A percentile compares a stretch with the other conserved stretches of the same genome.
Evolutionary conservation across 2,329 filamentous ascomycete species (phyloP).

Genomic region (Myriosclerotinia curreyana): DNA sequence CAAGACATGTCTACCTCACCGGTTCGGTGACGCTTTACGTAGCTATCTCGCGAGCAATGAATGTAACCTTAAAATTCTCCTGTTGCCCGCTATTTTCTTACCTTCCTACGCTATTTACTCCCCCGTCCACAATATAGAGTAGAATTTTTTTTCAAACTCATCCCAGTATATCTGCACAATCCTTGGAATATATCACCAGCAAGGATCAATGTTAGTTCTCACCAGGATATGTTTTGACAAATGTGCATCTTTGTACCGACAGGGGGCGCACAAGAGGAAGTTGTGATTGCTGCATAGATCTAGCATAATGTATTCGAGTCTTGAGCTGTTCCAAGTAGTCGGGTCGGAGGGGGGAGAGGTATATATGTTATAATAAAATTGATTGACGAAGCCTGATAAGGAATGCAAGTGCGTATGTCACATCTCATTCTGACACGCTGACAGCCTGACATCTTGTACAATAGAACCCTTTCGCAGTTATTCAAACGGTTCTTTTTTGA

Average conservation of each 20-base stretch:
- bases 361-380: no score
- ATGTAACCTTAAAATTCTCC: constrained; percentile 11
- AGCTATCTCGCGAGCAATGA: neutral
- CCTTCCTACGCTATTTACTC: neutral
- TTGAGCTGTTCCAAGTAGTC: constrained; percentile 8
- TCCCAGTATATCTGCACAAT: constrained; percentile 1
- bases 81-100: constrained; percentile 12
- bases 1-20: neutral
- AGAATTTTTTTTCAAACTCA: no score
- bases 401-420: neutral
- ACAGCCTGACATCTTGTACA: neutral
- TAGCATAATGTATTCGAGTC: constrained; percentile 9
- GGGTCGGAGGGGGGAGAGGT: neutral
- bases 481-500: constrained; percentile 1
- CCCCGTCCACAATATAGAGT: neutral
- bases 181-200: constrained; percentile 1
- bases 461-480: neutral
- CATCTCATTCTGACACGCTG: neutral
- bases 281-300: neutral
- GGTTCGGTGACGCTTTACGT: neutral
- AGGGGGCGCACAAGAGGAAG: neutral
- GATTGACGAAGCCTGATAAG: no score
- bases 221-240: constrained; percentile 6
- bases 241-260: neutral
- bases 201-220: neutral